phyloP scores from a whole-genome alignment of 129 eudicot genomes.

The Saussurea involucrata region DNA sequence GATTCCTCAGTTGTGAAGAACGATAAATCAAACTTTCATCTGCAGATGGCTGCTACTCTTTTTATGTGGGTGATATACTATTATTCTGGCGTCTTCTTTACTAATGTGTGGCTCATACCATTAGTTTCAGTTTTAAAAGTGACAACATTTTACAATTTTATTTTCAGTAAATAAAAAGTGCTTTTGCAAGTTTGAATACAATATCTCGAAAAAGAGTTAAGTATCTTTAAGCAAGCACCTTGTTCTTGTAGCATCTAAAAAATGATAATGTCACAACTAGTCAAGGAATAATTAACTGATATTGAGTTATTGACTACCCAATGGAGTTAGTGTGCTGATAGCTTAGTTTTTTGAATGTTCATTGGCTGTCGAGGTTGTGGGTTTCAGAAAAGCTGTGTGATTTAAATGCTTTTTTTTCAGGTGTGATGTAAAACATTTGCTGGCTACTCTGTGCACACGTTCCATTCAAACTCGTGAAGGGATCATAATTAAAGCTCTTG shows the following conservation, averaged over 20 bases:
- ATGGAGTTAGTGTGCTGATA: neutral
- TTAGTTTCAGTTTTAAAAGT: neutral
- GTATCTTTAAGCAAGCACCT: neutral
- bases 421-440: constrained; percentile 73
- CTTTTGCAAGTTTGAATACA: neutral
- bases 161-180: neutral
- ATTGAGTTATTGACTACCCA: neutral
- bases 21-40: constrained; percentile 68
- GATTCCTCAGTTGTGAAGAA: constrained; percentile 85
- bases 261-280: neutral
- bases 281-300: neutral
- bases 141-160: neutral
- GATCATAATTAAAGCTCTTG: constrained; percentile 74
- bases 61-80: constrained; percentile 55
- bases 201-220: neutral
- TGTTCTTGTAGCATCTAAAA: neutral
- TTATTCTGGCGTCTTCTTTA: constrained; percentile 7
- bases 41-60: constrained; percentile 77
- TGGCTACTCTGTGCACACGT: constrained; percentile 83
- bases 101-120: constrained; percentile 6
- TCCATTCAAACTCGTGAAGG: constrained; percentile 96
- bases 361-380: neutral
- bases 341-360: neutral
- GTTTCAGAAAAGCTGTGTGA: neutral
- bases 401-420: constrained; percentile 27